phyloP scores from a whole-genome alignment of 495 filamentous ascomycete species.

The Penicillium silybi region DNA sequence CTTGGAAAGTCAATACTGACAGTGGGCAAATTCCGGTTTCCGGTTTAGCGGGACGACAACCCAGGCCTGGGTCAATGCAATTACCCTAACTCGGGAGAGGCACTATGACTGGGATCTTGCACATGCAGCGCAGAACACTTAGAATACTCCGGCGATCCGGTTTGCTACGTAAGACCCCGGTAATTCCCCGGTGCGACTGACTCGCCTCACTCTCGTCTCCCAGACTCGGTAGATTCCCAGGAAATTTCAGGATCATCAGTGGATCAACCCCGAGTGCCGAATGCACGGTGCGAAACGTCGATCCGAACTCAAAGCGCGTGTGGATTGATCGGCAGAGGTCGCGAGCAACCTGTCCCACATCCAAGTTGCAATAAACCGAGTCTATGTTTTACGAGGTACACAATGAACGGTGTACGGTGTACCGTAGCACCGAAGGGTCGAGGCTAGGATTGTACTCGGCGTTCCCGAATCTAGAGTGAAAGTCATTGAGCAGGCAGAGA shows the following conservation, averaged over 20 bases:
- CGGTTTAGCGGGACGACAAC: not conserved
- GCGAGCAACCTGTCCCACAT: not conserved
- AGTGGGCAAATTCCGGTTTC: not conserved
- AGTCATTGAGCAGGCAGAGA: not conserved
- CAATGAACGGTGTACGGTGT: not conserved
- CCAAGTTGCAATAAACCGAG: not conserved
- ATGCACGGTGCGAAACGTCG: not conserved
- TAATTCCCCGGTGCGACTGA: not conserved
- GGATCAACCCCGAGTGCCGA: not conserved
- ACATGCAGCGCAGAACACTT: slow-evolving; percentile 8
- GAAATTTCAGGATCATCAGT: not conserved
- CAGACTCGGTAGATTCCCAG: not conserved
- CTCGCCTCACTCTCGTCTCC: not conserved
- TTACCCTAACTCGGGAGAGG: not conserved
- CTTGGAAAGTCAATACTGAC: not conserved
- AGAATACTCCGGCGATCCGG: slow-evolving; percentile 11
- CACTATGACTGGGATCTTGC: slow-evolving; percentile 1
- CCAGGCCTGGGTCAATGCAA: not conserved
- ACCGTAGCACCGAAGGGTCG: not conserved
- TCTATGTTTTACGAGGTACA: not conserved
- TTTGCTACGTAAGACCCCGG: not conserved
- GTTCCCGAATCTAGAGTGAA: slow-evolving; percentile 8
- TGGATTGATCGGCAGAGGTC: not conserved
- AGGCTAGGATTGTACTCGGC: slow-evolving; percentile 2
- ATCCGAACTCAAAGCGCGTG: not conserved